These are phyloP conservation scores for Podila horticola DNA, from an alignment of 192 early-diverging fungal genomes.

Conservation along the genomic window DNA sequence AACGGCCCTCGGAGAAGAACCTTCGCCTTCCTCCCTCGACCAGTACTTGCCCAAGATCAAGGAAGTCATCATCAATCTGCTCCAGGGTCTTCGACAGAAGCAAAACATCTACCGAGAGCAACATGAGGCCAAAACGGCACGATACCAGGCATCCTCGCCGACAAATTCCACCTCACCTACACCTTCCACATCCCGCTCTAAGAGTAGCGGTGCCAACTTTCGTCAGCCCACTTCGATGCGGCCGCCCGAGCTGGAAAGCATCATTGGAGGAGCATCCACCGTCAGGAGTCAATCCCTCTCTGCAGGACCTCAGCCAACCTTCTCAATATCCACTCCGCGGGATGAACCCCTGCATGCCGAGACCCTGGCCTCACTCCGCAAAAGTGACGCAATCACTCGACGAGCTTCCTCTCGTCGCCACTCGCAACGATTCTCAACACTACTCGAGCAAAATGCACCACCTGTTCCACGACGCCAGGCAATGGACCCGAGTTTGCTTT, in stretches of 20 bases:
- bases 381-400: slow-evolving; percentile 17
- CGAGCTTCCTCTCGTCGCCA: slow-evolving; percentile 12
- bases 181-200: slow-evolving; percentile 9
- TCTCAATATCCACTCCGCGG: not conserved
- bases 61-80: slow-evolving; percentile 59
- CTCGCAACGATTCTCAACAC: slow-evolving; percentile 12
- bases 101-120: slow-evolving; percentile 59
- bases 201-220: not conserved
- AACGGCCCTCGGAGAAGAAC: slow-evolving; percentile 54
- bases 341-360: slow-evolving; percentile 4
- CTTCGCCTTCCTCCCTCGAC: slow-evolving; percentile 55
- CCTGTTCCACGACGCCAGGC: slow-evolving; percentile 5
- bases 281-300: not conserved
- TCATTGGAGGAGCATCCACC: not conserved
- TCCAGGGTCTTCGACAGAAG: slow-evolving; percentile 64
- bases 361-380: slow-evolving; percentile 10
- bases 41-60: slow-evolving; percentile 61
- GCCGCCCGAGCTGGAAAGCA: not conserved
- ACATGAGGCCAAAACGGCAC: slow-evolving; percentile 23
- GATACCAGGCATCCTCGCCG: slow-evolving; percentile 1
- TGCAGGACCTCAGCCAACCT: not conserved
- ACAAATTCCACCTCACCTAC: not conserved
- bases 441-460: slow-evolving; percentile 10
- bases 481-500: slow-evolving; percentile 8
- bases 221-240: slow-evolving; percentile 2